phyloP scores from a whole-genome alignment of 192 early-diverging fungal genomes.

The Rhizophagus prolifer region DNA sequence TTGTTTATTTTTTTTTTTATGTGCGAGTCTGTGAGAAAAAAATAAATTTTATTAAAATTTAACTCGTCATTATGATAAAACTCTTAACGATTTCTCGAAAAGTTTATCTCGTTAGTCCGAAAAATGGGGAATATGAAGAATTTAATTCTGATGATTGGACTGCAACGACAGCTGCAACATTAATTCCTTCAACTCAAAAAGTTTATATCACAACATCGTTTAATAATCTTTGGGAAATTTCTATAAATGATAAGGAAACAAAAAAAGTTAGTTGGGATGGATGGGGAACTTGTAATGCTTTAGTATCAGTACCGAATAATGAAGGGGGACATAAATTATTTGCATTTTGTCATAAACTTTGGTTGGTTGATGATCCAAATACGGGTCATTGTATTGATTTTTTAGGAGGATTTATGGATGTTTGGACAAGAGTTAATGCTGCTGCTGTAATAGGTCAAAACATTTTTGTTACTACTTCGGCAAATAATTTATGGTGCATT shows the following conservation, averaged over 20 bases:
- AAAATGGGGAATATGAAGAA: slow-evolving; percentile 7
- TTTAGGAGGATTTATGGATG: slow-evolving; percentile 20
- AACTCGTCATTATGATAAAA: neutral
- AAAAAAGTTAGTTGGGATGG: slow-evolving; percentile 29
- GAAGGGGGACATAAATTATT: slow-evolving; percentile 22
- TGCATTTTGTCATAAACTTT: slow-evolving; percentile 33
- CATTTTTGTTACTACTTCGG: slow-evolving; percentile 27
- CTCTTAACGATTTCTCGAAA: slow-evolving; percentile 12
- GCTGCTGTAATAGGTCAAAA: slow-evolving; percentile 1
- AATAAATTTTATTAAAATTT: no score
- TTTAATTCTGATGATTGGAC: slow-evolving; percentile 21
- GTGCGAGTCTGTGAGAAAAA: no score
- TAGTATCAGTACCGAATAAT: slow-evolving; percentile 14
- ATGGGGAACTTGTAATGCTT: slow-evolving; percentile 30
- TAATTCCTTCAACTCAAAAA: slow-evolving; percentile 22
- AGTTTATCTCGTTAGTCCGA: slow-evolving; percentile 17
- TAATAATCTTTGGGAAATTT: slow-evolving; percentile 32
- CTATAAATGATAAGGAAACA: neutral
- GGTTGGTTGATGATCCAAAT: slow-evolving; percentile 28
- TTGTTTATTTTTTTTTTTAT: neutral
- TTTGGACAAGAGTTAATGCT: slow-evolving; percentile 31
- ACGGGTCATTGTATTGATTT: slow-evolving; percentile 29
- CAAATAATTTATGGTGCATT: slow-evolving; percentile 31
- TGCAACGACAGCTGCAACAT: neutral
- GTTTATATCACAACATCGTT: slow-evolving; percentile 26